Base-by-base conservation (phyloP, 768 basidiomycete genomes). In the Melanogaster broomeanus region DNA sequence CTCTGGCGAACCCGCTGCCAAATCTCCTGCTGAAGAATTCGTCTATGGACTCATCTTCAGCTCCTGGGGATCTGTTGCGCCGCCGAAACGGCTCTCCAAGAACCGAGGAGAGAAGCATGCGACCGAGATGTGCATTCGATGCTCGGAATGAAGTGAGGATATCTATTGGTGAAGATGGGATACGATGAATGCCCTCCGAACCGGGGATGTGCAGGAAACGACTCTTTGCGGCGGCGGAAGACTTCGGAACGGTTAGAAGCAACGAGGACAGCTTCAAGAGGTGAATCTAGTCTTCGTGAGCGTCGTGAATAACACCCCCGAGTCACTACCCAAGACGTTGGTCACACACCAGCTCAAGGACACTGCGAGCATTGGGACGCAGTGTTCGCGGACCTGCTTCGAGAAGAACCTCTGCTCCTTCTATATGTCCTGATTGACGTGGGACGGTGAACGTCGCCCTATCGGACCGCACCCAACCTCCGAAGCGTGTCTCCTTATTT, bases 331-430 rank as follows among this genome's bases (percentile, higher is more conserved):
- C 21, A 38, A 22, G 38, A 40, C 37, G 19, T 39, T n/a, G 34
- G 55, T 25, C 30, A 69, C 49, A 67, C 62, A 93, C 96, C 72
- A 98, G 65, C 61, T 93, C 88, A 12, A 98, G 72, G 28, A 93
- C 77, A 4, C 85, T 72, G 50, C 78, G 80, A 6, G 88, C 81
- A 45, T 84, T 84, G 0, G 95, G 92, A 33, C 94, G 71, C 27
- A 99, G 73, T 15, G 91, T 95, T 35, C 95, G 75, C 22, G 96
- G 94, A 1, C 96, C 96, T 21, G 81, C 77, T 72, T 99, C 96
- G 6, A 98, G 73, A 4, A 90, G 63, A 10, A 93, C 77, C 4
- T 65, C 62, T 12, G 70, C 72, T 7, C 64, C 65, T 35, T 65
- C 57, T 35, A 52, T 65, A 15, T 61, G 58, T 41, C 57, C 43